Percentiles rank a stretch among this genome's conserved stretches.
Conservation (phyloP, 495 filamentous ascomycete genomes). For the Lepraria neglecta region DNA sequence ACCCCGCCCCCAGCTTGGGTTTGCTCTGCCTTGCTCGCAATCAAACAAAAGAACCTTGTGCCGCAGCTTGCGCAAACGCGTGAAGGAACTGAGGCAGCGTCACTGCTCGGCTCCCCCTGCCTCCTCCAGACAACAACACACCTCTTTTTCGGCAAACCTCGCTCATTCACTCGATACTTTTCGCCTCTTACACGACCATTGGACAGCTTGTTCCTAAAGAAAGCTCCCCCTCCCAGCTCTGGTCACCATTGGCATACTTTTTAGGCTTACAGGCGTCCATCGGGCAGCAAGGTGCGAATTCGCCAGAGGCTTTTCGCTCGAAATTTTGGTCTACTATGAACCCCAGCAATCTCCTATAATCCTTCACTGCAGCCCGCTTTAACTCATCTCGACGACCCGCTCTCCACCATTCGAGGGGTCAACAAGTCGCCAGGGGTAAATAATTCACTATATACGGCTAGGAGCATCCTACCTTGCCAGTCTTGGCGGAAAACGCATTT, state of each 20-base stretch:
- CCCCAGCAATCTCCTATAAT: background rate
- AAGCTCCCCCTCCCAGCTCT: background rate
- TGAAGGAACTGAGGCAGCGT: background rate
- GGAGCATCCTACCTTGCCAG: background rate
- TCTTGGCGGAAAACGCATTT: background rate
- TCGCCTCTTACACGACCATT: background rate
- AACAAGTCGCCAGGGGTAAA: background rate
- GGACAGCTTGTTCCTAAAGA: background rate
- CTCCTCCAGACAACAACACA: background rate
- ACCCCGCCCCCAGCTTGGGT: background rate
- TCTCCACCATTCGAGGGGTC: background rate
- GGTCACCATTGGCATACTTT: background rate
- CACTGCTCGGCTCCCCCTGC: background rate
- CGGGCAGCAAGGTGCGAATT: background rate
- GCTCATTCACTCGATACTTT: background rate
- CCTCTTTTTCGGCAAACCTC: background rate
- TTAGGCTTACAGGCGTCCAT: background rate
- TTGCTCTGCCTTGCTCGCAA: background rate
- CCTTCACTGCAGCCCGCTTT: background rate
- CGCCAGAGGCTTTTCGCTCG: background rate
- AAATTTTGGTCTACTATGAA: background rate
- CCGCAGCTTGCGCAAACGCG: conserved; percentile 5
- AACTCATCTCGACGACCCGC: background rate
- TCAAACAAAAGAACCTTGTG: background rate
- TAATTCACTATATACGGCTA: background rate